phyloP scores from a whole-genome alignment of 768 basidiomycete species.

The Hypholoma fasciculare region DNA sequence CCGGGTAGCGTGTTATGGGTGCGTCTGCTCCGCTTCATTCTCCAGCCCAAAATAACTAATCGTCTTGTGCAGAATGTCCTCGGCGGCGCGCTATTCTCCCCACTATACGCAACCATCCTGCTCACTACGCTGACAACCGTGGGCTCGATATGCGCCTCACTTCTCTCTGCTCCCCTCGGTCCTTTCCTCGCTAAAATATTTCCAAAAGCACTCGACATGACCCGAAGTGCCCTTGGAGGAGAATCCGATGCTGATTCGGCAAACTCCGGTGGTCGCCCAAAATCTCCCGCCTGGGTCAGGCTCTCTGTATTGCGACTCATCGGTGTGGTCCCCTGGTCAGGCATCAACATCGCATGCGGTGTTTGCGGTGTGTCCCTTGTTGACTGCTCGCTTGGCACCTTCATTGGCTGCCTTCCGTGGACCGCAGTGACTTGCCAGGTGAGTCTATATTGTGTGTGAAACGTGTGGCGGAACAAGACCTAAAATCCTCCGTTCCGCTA shows the following conservation, averaged over 20 bases:
- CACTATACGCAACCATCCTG: constrained; percentile 76
- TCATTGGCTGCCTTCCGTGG: constrained; percentile 86
- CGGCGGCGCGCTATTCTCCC: constrained; percentile 84
- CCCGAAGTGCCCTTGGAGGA: constrained; percentile 77
- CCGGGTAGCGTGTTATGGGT: constrained; percentile 94
- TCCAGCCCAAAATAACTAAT: constrained; percentile 4
- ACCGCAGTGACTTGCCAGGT: constrained; percentile 92
- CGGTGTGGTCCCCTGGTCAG: constrained; percentile 95
- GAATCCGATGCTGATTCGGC: constrained; percentile 48
- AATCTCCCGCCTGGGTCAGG: constrained; percentile 74
- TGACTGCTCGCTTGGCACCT: constrained; percentile 79
- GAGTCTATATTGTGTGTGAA: constrained; percentile 23
- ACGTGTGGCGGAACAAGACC: constrained; percentile 10
- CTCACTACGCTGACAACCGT: constrained; percentile 84
- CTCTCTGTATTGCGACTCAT: constrained; percentile 86
- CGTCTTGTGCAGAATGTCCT: constrained; percentile 72
- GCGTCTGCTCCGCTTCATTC: constrained; percentile 27
- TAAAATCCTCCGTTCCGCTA: constrained; percentile 32
- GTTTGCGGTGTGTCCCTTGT: constrained; percentile 78
- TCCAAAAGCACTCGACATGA: constrained; percentile 83
- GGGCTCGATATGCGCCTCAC: constrained; percentile 81
- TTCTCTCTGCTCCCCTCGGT: constrained; percentile 80
- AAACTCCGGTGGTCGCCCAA: constrained; percentile 29
- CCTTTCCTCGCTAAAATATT: constrained; percentile 81
- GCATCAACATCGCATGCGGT: constrained; percentile 95